Percentiles rank a stretch among this genome's conserved stretches.
phyloP scores from a whole-genome alignment of 2,329 filamentous ascomycete species.

The Sarocladium kiliense region DNA sequence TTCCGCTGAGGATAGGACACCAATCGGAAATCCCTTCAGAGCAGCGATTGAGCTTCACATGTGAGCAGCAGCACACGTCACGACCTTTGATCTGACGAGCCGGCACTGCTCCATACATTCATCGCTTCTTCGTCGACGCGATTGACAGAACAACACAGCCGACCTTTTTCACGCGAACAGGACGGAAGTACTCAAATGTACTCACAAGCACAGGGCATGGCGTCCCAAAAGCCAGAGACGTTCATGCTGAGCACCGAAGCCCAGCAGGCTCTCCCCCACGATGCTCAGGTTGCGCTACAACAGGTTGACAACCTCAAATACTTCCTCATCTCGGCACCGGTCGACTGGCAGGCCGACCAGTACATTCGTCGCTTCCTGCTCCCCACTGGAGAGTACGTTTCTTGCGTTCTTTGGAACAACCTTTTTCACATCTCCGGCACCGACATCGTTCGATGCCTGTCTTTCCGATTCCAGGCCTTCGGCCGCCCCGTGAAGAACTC shows the following conservation, averaged over 20 bases:
- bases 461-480: constrained; percentile 97
- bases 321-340: constrained; percentile 96
- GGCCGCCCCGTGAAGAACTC: constrained; percentile 98
- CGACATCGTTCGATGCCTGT: constrained; percentile 96
- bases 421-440: constrained; percentile 99
- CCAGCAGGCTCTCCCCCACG: constrained; percentile 90
- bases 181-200: constrained; percentile 51
- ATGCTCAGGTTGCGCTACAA: constrained; percentile 94
- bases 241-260: constrained; percentile 98
- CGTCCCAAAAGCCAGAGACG: constrained; percentile 94
- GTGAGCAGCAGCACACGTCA: constrained; percentile 3
- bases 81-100: background rate
- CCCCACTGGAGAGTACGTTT: constrained; percentile 97
- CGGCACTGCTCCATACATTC: background rate
- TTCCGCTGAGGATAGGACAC: background rate
- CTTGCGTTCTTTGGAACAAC: constrained; percentile 98
- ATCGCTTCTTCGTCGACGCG: background rate
- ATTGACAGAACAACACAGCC: background rate
- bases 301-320: constrained; percentile 99
- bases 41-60: constrained; percentile 1
- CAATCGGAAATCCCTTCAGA: background rate
- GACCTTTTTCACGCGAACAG: background rate
- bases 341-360: constrained; percentile 95
- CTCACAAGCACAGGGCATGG: constrained; percentile 80
- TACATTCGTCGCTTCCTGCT: constrained; percentile 94